These are phyloP conservation scores for Globisporangium takayamanum DNA, from an alignment of 352 stramenopile species.

Conservation along the genomic window DNA sequence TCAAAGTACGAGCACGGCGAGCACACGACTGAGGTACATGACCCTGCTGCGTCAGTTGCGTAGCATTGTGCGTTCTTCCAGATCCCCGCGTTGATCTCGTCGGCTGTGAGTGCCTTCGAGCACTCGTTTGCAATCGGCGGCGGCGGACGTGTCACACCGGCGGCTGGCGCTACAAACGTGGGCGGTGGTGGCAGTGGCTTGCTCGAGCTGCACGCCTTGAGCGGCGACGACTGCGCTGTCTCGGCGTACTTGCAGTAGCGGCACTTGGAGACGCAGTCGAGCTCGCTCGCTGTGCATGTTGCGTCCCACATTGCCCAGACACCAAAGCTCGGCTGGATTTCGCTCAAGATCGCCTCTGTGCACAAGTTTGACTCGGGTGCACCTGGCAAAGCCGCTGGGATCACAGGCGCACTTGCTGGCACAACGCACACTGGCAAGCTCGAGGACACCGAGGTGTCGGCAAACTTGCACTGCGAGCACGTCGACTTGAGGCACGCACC, in stretches of 20 bases:
- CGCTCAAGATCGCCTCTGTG: conserved; percentile 5
- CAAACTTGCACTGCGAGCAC: conserved; percentile 11
- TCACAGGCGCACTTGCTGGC: not conserved
- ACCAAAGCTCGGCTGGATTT: conserved; percentile 3
- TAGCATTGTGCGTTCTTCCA: conserved; percentile 12
- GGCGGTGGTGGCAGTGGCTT: not conserved
- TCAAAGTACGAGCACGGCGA: conserved; percentile 11
- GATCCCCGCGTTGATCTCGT: conserved; percentile 4
- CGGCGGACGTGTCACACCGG: not conserved
- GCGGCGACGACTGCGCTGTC: conserved; percentile 1
- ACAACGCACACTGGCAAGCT: conserved; percentile 1
- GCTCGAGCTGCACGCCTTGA: conserved; percentile 9
- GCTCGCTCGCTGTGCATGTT: conserved; percentile 2
- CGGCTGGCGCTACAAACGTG: conserved; percentile 1
- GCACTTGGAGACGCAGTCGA: conserved; percentile 8
- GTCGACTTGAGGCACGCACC: conserved; percentile 6
- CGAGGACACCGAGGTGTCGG: conserved; percentile 1
- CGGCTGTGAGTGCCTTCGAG: not conserved
- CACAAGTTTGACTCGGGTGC: conserved; percentile 7
- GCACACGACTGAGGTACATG: conserved; percentile 7
- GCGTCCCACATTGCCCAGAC: conserved; percentile 13
- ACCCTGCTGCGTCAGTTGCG: not conserved
- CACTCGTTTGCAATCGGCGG: conserved; percentile 8
- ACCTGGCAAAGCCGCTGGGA: not conserved
- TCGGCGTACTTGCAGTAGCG: conserved; percentile 12